phyloP scores from a whole-genome alignment of 2,329 filamentous ascomycete genomes.

The Neoarthrinium moseri region DNA sequence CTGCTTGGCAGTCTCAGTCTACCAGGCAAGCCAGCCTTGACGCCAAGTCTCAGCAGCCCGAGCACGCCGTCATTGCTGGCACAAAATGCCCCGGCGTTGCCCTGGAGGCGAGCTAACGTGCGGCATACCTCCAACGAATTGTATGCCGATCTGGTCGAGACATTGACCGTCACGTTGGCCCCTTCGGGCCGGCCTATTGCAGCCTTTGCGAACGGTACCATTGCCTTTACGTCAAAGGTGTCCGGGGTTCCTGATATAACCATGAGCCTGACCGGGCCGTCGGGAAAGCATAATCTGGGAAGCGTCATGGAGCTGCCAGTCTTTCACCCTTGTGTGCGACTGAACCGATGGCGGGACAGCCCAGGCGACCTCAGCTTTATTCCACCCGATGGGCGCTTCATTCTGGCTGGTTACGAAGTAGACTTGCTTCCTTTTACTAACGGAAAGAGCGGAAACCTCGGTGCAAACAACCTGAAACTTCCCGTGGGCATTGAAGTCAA shows the following conservation, averaged over 20 bases:
- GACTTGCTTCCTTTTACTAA: slow-evolving; percentile 76
- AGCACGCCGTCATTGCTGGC: slow-evolving; percentile 38
- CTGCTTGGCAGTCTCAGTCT: slow-evolving; percentile 83
- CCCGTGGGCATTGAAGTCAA: slow-evolving; percentile 81
- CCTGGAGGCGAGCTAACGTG: slow-evolving; percentile 90
- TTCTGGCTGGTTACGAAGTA: slow-evolving; percentile 91
- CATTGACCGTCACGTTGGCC: slow-evolving; percentile 80
- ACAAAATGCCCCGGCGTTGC: slow-evolving; percentile 58
- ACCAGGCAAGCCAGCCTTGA: slow-evolving; percentile 54
- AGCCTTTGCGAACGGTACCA: slow-evolving; percentile 86
- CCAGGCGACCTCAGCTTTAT: slow-evolving; percentile 95
- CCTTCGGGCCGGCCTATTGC: slow-evolving; percentile 86
- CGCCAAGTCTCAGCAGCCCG: slow-evolving; percentile 36
- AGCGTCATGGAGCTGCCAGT: slow-evolving; percentile 83
- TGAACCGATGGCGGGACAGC: slow-evolving; percentile 85
- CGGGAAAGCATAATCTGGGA: slow-evolving; percentile 73
- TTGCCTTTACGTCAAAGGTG: slow-evolving; percentile 93
- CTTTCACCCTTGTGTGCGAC: slow-evolving; percentile 91
- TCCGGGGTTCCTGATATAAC: slow-evolving; percentile 92
- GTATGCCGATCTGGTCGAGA: slow-evolving; percentile 94
- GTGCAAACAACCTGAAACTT: slow-evolving; percentile 68
- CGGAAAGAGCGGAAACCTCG: slow-evolving; percentile 53
- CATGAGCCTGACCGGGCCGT: slow-evolving; percentile 75
- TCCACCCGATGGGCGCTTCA: slow-evolving; percentile 90
- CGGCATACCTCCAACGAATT: slow-evolving; percentile 95